Evolutionary conservation across 1,139 yeast species (phyloP).

Genomic region (Suhomyces chickasaworum): DNA sequence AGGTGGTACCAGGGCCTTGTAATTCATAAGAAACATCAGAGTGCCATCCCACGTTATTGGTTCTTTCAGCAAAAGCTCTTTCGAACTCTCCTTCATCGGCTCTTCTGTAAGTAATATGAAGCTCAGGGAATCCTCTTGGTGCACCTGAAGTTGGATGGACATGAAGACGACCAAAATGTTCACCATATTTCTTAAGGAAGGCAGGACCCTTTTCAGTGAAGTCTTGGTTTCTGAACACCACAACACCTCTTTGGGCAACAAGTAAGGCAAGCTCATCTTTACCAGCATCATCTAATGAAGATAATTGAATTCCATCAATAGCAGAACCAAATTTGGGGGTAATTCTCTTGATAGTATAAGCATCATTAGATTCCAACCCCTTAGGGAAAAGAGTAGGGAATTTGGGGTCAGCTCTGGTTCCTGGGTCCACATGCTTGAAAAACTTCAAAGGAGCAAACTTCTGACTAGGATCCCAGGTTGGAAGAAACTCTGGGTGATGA

Average conservation of each 20-base stretch:
- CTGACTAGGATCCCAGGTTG: slow-evolving; percentile 52
- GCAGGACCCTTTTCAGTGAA: slow-evolving; percentile 36
- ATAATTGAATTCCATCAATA: slow-evolving; percentile 36
- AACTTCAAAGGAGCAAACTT: slow-evolving; percentile 48
- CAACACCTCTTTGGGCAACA: slow-evolving; percentile 46
- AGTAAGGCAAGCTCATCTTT: slow-evolving; percentile 42
- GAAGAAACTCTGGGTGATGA: slow-evolving; percentile 44
- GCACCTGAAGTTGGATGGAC: slow-evolving; percentile 46
- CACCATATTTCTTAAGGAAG: slow-evolving; percentile 33
- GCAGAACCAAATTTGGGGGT: slow-evolving; percentile 73
- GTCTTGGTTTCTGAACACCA: slow-evolving; percentile 42
- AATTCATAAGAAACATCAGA: slow-evolving; percentile 44
- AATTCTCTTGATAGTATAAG: slow-evolving; percentile 38
- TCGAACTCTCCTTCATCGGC: slow-evolving; percentile 30
- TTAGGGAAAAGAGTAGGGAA: slow-evolving; percentile 52
- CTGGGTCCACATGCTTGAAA: slow-evolving; percentile 55
- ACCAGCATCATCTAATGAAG: slow-evolving; percentile 29
- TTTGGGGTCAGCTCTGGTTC: slow-evolving; percentile 56
- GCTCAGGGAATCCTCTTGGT: slow-evolving; percentile 39
- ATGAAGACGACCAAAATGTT: slow-evolving; percentile 41
- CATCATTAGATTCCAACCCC: slow-evolving; percentile 13
- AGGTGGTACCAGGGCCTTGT: slow-evolving; percentile 42
- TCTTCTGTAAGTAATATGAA: slow-evolving; percentile 36
- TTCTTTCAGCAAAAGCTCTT: slow-evolving; percentile 26
- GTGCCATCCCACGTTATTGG: slow-evolving; percentile 41